A percentile compares a stretch with the other conserved stretches of the same genome.
These are phyloP conservation scores for Colletotrichum sp. DNA, from an alignment of 2,329 filamentous ascomycete genomes.

Conservation along the genomic window DNA sequence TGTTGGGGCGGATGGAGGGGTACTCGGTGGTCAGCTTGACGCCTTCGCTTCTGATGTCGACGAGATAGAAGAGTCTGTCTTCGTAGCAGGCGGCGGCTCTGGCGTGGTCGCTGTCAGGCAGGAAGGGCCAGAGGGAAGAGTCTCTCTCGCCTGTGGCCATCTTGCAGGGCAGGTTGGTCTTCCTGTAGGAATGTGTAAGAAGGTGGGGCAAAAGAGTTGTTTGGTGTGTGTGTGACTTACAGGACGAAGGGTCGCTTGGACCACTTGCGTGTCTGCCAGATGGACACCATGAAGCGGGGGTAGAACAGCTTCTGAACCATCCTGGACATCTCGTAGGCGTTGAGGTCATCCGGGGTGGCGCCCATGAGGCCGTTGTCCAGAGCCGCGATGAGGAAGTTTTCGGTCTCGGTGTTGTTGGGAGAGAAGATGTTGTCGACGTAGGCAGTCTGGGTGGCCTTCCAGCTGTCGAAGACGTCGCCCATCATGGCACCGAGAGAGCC, in stretches of 20 bases:
- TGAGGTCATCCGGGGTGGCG: background rate
- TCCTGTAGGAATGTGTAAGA: background rate
- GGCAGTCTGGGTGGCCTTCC: background rate
- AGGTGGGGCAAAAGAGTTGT: background rate
- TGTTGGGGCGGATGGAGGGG: background rate
- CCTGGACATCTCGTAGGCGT: background rate
- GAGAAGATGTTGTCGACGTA: background rate
- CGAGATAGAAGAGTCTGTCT: background rate
- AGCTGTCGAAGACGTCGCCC: background rate
- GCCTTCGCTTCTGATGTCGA: background rate
- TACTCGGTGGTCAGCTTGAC: background rate
- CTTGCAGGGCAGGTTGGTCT: background rate
- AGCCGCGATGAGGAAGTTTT: background rate
- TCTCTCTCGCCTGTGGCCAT: background rate
- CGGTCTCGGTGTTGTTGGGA: background rate
- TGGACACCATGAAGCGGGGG: background rate
- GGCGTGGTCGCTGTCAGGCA: background rate
- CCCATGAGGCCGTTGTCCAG: slow-evolving; percentile 4
- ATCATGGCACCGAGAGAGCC: background rate
- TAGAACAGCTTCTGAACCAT: slow-evolving; percentile 3
- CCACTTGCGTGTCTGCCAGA: background rate
- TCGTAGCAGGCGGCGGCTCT: background rate
- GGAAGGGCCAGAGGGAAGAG: background rate
- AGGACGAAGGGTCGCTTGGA: background rate
- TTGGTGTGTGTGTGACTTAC: background rate